These are phyloP conservation scores for Amorphotheca resinae DNA, from an alignment of 495 filamentous ascomycete species.

Conservation along the genomic window DNA sequence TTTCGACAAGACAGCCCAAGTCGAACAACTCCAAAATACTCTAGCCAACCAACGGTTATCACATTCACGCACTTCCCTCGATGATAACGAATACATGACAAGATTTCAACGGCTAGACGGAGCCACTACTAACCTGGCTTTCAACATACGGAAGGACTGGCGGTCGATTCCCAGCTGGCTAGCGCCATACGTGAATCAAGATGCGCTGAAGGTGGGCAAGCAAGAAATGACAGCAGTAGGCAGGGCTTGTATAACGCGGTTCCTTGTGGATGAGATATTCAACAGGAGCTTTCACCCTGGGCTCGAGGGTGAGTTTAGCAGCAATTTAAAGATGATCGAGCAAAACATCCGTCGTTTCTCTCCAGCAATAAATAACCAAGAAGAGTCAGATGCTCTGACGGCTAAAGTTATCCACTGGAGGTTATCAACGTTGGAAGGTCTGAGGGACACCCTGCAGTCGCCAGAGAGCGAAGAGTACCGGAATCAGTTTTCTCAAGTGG, in stretches of 20 bases:
- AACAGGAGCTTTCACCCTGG: constrained; percentile 84
- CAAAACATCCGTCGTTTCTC: constrained; percentile 70
- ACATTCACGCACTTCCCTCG: constrained; percentile 85
- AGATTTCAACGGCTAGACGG: constrained; percentile 89
- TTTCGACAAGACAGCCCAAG: constrained; percentile 88
- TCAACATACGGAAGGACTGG: constrained; percentile 93
- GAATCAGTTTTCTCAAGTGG: constrained; percentile 48
- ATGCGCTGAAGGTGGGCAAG: constrained; percentile 67
- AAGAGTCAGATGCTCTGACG: constrained; percentile 81
- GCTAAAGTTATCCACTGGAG: constrained; percentile 89
- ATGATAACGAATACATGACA: constrained; percentile 87
- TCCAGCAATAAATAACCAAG: constrained; percentile 56
- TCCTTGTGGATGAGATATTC: constrained; percentile 87
- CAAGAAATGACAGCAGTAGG: constrained; percentile 97
- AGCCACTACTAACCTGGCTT: constrained; percentile 87
- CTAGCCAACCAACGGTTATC: constrained; percentile 91
- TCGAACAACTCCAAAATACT: constrained; percentile 91
- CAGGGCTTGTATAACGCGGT: constrained; percentile 77
- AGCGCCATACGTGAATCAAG: constrained; percentile 60
- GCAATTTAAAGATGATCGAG: constrained; percentile 75
- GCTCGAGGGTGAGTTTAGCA: constrained; percentile 60
- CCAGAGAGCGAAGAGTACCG: constrained; percentile 51
- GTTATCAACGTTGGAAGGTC: constrained; percentile 84
- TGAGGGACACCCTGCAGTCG: constrained; percentile 57
- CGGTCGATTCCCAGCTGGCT: constrained; percentile 69